Percentiles rank a stretch among this genome's conserved stretches.
Evolutionary conservation across 305 asterid species (phyloP).

Genomic region (Stenogyne calaminthoides): DNA sequence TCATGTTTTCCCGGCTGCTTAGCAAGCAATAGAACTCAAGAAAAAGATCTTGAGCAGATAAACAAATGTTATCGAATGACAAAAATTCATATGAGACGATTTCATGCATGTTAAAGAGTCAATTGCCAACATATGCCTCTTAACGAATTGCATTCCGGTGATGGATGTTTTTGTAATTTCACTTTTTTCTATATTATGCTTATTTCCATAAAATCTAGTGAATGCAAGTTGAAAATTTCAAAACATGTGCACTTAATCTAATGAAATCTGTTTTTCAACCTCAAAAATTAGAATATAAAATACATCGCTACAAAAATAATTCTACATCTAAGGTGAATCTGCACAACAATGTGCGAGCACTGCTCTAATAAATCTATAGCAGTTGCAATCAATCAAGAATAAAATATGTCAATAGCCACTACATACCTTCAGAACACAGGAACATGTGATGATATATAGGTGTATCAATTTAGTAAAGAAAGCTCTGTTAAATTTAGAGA

Average conservation of each 20-base stretch:
- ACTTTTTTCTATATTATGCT: not conserved
- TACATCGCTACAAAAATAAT: not conserved
- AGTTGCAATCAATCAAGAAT: constrained; percentile 6
- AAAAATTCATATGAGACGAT: too few relatives aligned
- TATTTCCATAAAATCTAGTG: too few relatives aligned
- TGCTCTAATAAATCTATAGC: not conserved
- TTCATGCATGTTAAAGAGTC: too few relatives aligned
- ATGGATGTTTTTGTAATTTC: not conserved
- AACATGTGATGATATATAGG: constrained; percentile 23
- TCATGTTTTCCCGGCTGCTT: not conserved
- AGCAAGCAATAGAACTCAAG: not conserved
- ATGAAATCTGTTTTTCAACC: too few relatives aligned
- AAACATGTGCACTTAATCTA: too few relatives aligned
- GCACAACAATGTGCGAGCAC: constrained; percentile 25
- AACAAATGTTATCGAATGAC: not conserved
- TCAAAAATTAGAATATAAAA: not conserved
- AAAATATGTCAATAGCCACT: constrained; percentile 31
- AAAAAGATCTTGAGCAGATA: not conserved
- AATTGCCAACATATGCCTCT: too few relatives aligned
- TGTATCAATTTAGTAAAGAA: not conserved
- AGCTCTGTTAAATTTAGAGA: not conserved
- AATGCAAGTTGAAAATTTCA: too few relatives aligned
- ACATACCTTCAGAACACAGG: constrained; percentile 16
- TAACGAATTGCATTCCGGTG: too few relatives aligned
- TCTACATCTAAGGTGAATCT: constrained; percentile 15